Conservation (phyloP, 805 yeast species). For the Komagataella kurtzmanii region DNA sequence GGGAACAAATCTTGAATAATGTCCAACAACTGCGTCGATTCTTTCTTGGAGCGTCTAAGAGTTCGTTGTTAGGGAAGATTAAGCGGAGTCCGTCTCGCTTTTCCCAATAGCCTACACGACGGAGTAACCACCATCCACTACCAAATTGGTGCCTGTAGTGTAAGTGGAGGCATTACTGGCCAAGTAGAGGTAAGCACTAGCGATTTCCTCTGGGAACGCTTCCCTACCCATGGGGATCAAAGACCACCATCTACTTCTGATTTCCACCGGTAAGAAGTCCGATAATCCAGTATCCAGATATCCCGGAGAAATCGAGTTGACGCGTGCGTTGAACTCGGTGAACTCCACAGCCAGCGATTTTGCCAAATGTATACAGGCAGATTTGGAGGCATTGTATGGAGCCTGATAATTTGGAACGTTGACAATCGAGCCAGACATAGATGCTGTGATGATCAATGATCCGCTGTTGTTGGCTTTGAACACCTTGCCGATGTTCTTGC, state of each 20-base stretch:
- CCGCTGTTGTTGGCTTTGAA: slow-evolving; percentile 34
- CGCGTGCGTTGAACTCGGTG: slow-evolving; percentile 33
- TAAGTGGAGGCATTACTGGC: slow-evolving; percentile 38
- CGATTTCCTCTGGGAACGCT: slow-evolving; percentile 32
- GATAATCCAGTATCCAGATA: slow-evolving; percentile 34
- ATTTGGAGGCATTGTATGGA: slow-evolving; percentile 34
- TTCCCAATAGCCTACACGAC: neutral
- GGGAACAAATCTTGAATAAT: neutral
- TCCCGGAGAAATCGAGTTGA: slow-evolving; percentile 39
- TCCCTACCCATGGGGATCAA: slow-evolving; percentile 32
- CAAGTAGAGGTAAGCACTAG: slow-evolving; percentile 38
- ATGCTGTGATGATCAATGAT: slow-evolving; percentile 37
- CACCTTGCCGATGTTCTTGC: slow-evolving; percentile 32
- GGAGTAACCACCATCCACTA: slow-evolving; percentile 35
- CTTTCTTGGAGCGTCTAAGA: neutral
- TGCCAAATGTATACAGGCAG: slow-evolving; percentile 33
- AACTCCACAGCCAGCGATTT: slow-evolving; percentile 34
- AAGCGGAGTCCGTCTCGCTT: neutral
- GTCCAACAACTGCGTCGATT: neutral
- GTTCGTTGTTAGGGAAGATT: neutral
- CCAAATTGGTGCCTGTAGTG: slow-evolving; percentile 34
- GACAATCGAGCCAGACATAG: slow-evolving; percentile 42
- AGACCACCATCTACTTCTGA: slow-evolving; percentile 17
- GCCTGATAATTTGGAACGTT: slow-evolving; percentile 39
- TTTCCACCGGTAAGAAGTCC: slow-evolving; percentile 11